Evolutionary conservation across 768 basidiomycete species (phyloP).

Genomic region (Russula earlei): DNA sequence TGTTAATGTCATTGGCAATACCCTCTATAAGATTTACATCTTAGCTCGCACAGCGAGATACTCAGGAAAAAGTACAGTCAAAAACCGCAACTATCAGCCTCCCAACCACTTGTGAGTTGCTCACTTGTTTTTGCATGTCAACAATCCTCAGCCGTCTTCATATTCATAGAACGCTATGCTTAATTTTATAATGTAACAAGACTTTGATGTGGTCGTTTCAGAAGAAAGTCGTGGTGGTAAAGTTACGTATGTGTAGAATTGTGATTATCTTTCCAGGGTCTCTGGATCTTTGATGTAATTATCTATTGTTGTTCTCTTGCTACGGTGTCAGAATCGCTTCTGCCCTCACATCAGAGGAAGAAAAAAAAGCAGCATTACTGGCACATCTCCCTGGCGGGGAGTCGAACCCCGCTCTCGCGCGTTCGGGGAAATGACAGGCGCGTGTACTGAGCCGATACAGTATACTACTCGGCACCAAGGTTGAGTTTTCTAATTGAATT

Average conservation of each 20-base stretch:
- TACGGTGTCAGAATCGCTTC: too few species aligned
- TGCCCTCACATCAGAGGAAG: too few species aligned
- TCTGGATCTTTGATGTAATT: background rate
- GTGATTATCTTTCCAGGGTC: too few species aligned
- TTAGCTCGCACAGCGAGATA: conserved; percentile 33
- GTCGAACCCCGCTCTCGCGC: conserved; percentile 30
- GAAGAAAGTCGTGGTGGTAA: background rate
- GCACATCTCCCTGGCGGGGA: conserved; percentile 26
- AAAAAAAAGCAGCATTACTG: too few species aligned
- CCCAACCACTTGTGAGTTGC: conserved; percentile 50
- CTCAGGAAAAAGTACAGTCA: conserved; percentile 54
- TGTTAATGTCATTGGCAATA: background rate
- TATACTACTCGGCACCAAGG: conserved; percentile 9
- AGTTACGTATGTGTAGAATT: too few species aligned
- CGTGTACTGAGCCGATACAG: conserved; percentile 17
- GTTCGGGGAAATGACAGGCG: conserved; percentile 12
- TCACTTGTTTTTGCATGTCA: background rate
- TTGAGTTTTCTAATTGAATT: too few species aligned
- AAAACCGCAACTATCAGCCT: conserved; percentile 65
- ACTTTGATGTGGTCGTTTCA: too few species aligned
- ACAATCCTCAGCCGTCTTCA: background rate
- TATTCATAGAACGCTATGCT: background rate
- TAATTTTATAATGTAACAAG: conserved; percentile 7
- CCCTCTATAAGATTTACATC: background rate
- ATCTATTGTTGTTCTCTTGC: too few species aligned